phyloP scores from a whole-genome alignment of 2,329 filamentous ascomycete genomes.

The Sporothrix inflata region DNA sequence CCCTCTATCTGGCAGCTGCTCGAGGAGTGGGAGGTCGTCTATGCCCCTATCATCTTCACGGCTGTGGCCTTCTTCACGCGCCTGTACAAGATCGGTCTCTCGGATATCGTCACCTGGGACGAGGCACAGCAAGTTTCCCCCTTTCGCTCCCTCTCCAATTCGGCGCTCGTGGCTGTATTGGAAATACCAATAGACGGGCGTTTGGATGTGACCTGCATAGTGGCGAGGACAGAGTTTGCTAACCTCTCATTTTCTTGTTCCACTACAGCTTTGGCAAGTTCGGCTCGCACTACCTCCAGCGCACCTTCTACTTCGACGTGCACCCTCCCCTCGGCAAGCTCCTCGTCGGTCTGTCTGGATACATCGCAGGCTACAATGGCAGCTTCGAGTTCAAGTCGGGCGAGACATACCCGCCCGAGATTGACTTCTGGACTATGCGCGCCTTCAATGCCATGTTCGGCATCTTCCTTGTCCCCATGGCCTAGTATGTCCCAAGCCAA shows the following conservation, averaged over 20 bases:
- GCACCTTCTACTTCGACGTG: conserved; percentile 97
- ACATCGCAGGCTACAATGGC: conserved; percentile 96
- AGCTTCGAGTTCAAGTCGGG: conserved; percentile 99
- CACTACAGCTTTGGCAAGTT: conserved; percentile 84
- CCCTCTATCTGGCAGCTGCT: conserved; percentile 65
- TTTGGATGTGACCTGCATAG: neutral
- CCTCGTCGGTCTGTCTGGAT: conserved; percentile 93
- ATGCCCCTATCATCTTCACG: conserved; percentile 65
- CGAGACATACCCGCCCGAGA: conserved; percentile 88
- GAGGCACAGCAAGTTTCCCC: conserved; percentile 61
- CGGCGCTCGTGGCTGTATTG: neutral
- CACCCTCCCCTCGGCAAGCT: conserved; percentile 94
- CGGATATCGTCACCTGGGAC: conserved; percentile 69
- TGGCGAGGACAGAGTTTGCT: conserved; percentile 13
- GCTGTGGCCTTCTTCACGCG: conserved; percentile 67
- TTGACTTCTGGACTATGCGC: conserved; percentile 98
- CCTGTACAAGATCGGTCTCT: conserved; percentile 70
- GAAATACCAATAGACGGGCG: neutral
- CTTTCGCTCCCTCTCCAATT: neutral
- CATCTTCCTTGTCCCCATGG: conserved; percentile 86
- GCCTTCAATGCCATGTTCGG: conserved; percentile 96
- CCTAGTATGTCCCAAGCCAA: conserved; percentile 59
- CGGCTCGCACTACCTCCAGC: conserved; percentile 97
- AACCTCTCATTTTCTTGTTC: conserved; percentile 21
- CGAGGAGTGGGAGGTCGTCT: conserved; percentile 64